phyloP scores from a whole-genome alignment of 1,284 basidiomycete genomes.

The Calocybe gambosa region DNA sequence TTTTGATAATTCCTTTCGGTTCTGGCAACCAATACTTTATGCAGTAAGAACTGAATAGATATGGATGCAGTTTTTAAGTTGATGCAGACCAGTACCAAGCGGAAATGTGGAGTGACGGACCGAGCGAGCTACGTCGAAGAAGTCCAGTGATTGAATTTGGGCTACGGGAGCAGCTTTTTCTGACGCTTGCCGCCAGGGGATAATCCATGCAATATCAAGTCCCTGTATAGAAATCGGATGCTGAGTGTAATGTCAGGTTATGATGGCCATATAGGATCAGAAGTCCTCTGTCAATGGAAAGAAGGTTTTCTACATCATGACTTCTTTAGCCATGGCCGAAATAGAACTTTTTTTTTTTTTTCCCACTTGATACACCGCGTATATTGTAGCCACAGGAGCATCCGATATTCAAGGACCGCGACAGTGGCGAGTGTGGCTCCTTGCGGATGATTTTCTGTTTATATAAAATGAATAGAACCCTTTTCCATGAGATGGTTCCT shows the following conservation, averaged over 20 bases:
- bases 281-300: constrained; percentile 15
- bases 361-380: background rate
- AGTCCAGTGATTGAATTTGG: constrained; percentile 17
- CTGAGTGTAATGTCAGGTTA: constrained; percentile 12
- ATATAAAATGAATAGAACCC: no score
- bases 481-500: no score
- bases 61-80: no score
- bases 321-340: background rate
- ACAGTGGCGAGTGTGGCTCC: no score
- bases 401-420: constrained; percentile 9
- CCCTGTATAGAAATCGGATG: constrained; percentile 16
- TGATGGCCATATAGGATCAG: constrained; percentile 11
- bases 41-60: constrained; percentile 5
- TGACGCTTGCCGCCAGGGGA: constrained; percentile 20
- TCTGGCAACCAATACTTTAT: background rate
- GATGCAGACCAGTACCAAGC: background rate
- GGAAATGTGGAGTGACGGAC: constrained; percentile 13
- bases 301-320: no score
- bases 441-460: no score
- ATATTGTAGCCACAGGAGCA: background rate
- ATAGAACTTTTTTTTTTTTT: background rate
- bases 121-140: constrained; percentile 16
- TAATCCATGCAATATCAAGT: constrained; percentile 14
- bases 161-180: constrained; percentile 18
- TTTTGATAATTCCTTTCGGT: constrained; percentile 9